A percentile compares a stretch with the other conserved stretches of the same genome.
Conservation (phyloP, 2,329 filamentous ascomycete species). For the Botrytis porri region DNA sequence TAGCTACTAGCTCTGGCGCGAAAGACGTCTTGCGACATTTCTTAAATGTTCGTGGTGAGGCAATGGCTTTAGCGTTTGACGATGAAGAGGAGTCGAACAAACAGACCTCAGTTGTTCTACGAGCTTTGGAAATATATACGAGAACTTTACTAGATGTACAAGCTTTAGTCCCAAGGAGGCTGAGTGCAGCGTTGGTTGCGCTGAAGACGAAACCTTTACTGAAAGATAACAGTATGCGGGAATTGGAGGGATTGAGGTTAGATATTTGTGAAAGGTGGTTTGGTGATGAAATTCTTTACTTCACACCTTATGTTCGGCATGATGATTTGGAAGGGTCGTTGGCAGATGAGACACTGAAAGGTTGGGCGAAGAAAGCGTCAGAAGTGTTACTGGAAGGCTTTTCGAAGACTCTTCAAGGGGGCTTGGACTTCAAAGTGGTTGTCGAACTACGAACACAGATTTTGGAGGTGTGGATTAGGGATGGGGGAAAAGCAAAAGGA, state of each 20-base stretch:
- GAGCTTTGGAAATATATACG: conserved; percentile 69
- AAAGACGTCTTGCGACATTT: conserved; percentile 78
- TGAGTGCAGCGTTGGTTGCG: conserved; percentile 65
- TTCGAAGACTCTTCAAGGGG: conserved; percentile 54
- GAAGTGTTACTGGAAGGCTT: conserved; percentile 61
- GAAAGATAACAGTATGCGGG: conserved; percentile 63
- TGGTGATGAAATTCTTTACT: conserved; percentile 75
- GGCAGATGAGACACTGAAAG: conserved; percentile 57
- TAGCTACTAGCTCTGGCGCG: conserved; percentile 76
- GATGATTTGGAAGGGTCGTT: conserved; percentile 66
- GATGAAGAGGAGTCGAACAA: conserved; percentile 46
- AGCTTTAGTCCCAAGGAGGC: conserved; percentile 66
- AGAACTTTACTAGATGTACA: conserved; percentile 76
- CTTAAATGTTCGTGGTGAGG: conserved; percentile 66
- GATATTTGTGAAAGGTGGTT: conserved; percentile 80
- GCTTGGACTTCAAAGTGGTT: conserved; percentile 65
- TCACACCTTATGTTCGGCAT: conserved; percentile 82
- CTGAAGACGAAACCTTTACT: conserved; percentile 71
- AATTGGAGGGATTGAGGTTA: conserved; percentile 68
- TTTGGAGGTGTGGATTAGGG: conserved; percentile 72
- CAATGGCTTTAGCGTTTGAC: conserved; percentile 62
- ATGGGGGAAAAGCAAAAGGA: conserved; percentile 61
- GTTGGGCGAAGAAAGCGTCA: conserved; percentile 62
- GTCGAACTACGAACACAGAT: conserved; percentile 67
- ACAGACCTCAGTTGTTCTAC: conserved; percentile 49